Percentiles rank a stretch among this genome's conserved stretches.
Conservation (phyloP, 1,284 basidiomycete species). For the Peniophora sp. region DNA sequence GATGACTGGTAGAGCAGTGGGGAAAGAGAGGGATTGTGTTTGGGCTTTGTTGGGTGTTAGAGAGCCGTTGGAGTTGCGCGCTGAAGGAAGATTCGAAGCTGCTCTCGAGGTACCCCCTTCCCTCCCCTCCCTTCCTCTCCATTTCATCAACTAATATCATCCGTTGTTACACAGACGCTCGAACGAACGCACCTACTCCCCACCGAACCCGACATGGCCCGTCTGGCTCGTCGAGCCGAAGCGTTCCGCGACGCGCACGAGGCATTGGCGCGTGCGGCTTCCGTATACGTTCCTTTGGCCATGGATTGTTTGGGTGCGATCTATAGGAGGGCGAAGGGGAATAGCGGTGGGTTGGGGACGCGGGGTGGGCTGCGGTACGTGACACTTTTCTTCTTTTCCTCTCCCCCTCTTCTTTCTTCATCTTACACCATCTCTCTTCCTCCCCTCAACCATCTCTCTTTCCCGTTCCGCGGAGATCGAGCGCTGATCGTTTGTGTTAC, state of each 20-base stretch:
- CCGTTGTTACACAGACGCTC: conserved; percentile 57
- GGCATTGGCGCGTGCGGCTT: conserved; percentile 83
- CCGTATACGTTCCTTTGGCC: conserved; percentile 83
- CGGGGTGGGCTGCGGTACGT: conserved; percentile 40
- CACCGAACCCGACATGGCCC: conserved; percentile 77
- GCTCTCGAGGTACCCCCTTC: conserved; percentile 68
- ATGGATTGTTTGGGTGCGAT: conserved; percentile 89
- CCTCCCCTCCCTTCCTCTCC: background rate
- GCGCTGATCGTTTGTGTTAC: conserved; percentile 11
- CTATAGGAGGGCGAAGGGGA: conserved; percentile 72
- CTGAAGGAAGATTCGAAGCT: conserved; percentile 64
- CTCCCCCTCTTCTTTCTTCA: no score
- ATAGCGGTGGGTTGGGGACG: conserved; percentile 64
- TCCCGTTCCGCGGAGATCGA: conserved; percentile 6
- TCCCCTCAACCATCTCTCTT: background rate
- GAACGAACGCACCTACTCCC: conserved; percentile 89
- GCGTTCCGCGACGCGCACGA: conserved; percentile 87
- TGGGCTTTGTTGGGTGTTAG: conserved; percentile 76
- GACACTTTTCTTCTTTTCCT: no score
- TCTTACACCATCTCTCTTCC: no score
- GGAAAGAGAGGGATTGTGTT: conserved; percentile 73
- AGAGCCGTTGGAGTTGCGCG: conserved; percentile 75
- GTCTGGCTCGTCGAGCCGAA: conserved; percentile 83
- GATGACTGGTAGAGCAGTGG: conserved; percentile 65
- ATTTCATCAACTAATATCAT: background rate